Conservation (phyloP, 148 eudicot species). For the Persicaria tinctoria region DNA sequence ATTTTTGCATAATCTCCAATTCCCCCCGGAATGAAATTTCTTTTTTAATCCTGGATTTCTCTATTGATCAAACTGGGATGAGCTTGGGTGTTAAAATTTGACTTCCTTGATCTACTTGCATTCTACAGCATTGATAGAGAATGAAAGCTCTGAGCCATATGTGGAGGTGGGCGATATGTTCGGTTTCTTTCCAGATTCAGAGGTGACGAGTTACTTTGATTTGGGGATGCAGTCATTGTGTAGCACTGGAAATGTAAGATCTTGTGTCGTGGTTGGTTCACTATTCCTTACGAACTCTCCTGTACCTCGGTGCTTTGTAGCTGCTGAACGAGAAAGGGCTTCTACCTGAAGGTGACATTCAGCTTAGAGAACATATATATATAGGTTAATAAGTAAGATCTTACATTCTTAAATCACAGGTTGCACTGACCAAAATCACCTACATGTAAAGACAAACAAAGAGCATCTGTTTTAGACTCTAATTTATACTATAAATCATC, state of each 20-base stretch:
- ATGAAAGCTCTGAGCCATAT: slow-evolving; percentile 83
- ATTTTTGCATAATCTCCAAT: no score
- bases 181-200: slow-evolving; percentile 79
- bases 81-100: not conserved
- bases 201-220: slow-evolving; percentile 90
- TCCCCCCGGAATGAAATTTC: no score
- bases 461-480: no score
- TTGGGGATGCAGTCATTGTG: slow-evolving; percentile 88
- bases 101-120: not conserved
- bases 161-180: slow-evolving; percentile 95
- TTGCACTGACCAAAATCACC: no score
- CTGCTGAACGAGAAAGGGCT: slow-evolving; percentile 82
- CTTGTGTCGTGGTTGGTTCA: not conserved
- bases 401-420: no score
- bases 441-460: no score
- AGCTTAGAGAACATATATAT: slow-evolving; percentile 49
- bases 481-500: no score
- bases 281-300: not conserved
- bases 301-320: slow-evolving; percentile 21
- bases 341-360: slow-evolving; percentile 55
- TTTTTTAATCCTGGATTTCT: not conserved
- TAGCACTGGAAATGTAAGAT: slow-evolving; percentile 48
- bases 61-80: not conserved
- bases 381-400: no score
- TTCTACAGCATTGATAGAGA: slow-evolving; percentile 74